Conservation (phyloP, 306 rosid species). For the Quercus alba region DNA sequence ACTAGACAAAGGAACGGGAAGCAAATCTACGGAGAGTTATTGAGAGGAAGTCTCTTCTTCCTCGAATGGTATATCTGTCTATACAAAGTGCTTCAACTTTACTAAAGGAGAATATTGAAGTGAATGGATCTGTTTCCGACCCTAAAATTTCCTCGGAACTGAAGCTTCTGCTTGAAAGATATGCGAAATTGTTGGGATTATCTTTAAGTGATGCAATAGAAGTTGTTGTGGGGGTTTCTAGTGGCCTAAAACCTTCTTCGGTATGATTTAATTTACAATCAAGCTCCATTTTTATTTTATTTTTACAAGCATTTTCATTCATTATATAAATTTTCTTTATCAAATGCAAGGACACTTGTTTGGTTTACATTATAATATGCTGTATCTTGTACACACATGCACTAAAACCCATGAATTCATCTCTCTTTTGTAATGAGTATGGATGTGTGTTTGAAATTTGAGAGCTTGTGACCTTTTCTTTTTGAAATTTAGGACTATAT, state of each 20-base stretch:
- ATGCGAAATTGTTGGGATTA: conserved; percentile 65
- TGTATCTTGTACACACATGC: not conserved
- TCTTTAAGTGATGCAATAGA: conserved; percentile 67
- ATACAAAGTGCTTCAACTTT: conserved; percentile 70
- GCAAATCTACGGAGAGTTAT: conserved; percentile 54
- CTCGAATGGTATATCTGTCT: conserved; percentile 88
- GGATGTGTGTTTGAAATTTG: not conserved
- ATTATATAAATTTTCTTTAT: not conserved
- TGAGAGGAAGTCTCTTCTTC: conserved; percentile 87
- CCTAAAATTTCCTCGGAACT: conserved; percentile 60
- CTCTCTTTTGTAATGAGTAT: not conserved
- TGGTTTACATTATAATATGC: not conserved
- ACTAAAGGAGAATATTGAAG: conserved; percentile 62
- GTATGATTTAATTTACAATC: conserved; percentile 37
- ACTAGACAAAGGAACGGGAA: conserved; percentile 64
- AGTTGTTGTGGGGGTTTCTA: conserved; percentile 45
- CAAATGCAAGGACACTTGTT: not conserved
- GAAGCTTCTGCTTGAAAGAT: conserved; percentile 72
- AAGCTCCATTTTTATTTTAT: not conserved
- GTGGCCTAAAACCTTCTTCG: conserved; percentile 48
- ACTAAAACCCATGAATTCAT: not conserved
- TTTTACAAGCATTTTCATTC: not conserved
- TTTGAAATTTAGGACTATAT: not conserved
- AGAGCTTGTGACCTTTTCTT: not conserved
- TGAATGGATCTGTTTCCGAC: conserved; percentile 57